Percentiles rank a stretch among this genome's conserved stretches.
phyloP scores from a whole-genome alignment of 108 stramenopile species.

The Thalassiosira profunda region DNA sequence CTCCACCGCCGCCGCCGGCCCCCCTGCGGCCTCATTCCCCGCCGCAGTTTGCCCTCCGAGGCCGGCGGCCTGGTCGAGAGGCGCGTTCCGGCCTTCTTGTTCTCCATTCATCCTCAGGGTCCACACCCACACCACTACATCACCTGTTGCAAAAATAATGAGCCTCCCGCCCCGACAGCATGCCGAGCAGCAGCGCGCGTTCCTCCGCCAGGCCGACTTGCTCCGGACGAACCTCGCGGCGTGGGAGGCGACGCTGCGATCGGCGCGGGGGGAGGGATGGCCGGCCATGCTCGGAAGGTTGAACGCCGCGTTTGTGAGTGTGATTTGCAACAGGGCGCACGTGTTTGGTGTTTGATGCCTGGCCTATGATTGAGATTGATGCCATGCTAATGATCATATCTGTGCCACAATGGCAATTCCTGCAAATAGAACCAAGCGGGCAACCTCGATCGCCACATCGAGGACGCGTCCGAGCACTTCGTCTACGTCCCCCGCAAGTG shows the following conservation, averaged over 20 bases:
- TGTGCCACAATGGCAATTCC: background rate
- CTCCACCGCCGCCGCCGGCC: too few relatives aligned
- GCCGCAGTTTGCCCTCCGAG: too few relatives aligned
- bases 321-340: background rate
- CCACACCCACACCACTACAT: too few relatives aligned
- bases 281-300: constrained; percentile 84
- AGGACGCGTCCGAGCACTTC: constrained; percentile 84
- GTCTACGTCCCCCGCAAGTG: constrained; percentile 80
- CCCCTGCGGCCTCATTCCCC: too few relatives aligned
- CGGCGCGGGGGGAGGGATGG: constrained; percentile 84
- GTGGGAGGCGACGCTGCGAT: constrained; percentile 76
- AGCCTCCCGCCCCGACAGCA: constrained; percentile 39
- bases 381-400: background rate
- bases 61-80: too few relatives aligned
- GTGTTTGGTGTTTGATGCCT: background rate
- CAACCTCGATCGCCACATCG: constrained; percentile 76
- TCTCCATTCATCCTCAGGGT: too few relatives aligned
- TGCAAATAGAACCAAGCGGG: constrained; percentile 65
- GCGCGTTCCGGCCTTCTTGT: too few relatives aligned
- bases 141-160: background rate
- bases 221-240: constrained; percentile 79
- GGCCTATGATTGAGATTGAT: background rate
- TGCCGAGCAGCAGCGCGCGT: constrained; percentile 62
- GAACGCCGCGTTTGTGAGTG: constrained; percentile 79
- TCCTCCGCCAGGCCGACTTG: constrained; percentile 77